Evolutionary conservation across 441 rosid species (phyloP), one percentile per base, ranked within the genome.

Genomic region (Pelargonium australe): DNA sequence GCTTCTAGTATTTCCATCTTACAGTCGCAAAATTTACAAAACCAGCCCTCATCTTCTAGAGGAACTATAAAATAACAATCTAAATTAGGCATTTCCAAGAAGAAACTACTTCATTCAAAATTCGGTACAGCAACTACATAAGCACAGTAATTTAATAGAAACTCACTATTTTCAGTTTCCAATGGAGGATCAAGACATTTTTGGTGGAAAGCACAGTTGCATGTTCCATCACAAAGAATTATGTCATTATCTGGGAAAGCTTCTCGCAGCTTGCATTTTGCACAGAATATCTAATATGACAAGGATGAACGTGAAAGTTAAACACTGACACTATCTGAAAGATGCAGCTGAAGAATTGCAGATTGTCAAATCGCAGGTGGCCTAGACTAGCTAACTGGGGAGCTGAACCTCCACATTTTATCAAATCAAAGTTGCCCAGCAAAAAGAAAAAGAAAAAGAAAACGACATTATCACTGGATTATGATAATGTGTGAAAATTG

Each of bases 21-120:
- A 76, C 94, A 87, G 51, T 86, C 96, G 80, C 99, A 95, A 71
- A 81, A 81, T 76, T 85, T 85, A 85, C 99, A 95, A 77, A 86
- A 92, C 98, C 99, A 95, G 77, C 99, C 96, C 73, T 90, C 95
- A 72, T 90, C 99, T 77, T 93, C 97, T 31, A 95, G 96, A 72
- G 99, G 99, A 68, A 95, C 99, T 95, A 86, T 78, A 80, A 64
- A 78, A 70, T 51, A 74, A 64, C 47, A 76, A 75, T 78, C 62
- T 62, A 70, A 76, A 31, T 37, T 45, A 65, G 67, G 16, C 20
- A 55, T 66, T 60, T 69, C 77, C 70, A 74, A n/a, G 66, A 75
- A 63, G 28, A 58, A 62, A 53, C 72, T 67, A 68, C 45, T 64
- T 62, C 19, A 45, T 64, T 78, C 63, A 57, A 23, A 67, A 57